A percentile compares a stretch with the other conserved stretches of the same genome.
These are phyloP conservation scores for Aspergillus nomiae DNA, from an alignment of 2,329 filamentous ascomycete species.

Conservation along the genomic window DNA sequence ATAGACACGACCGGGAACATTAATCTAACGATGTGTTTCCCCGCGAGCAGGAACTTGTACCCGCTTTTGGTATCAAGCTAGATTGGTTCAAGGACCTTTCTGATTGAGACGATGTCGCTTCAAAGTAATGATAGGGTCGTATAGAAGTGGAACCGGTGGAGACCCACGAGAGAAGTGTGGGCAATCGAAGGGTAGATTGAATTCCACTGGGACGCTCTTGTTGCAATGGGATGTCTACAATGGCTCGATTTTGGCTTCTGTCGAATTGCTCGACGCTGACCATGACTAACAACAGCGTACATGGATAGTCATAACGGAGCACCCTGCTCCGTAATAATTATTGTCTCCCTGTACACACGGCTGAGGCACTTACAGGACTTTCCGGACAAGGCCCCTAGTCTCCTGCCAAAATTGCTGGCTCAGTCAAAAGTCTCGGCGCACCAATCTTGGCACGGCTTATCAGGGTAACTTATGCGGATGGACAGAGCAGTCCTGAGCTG, in stretches of 20 bases:
- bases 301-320: not conserved
- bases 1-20: not conserved
- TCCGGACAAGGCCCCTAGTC: not conserved
- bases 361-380: not conserved
- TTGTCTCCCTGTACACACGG: not conserved
- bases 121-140: not conserved
- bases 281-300: not conserved
- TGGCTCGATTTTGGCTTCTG: not conserved
- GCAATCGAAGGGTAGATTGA: not conserved
- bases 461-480: not conserved
- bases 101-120: not conserved
- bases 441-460: slow-evolving; percentile 1
- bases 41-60: not conserved
- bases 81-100: not conserved
- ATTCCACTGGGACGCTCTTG: not conserved
- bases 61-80: too few relatives aligned
- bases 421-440: slow-evolving; percentile 6
- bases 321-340: slow-evolving; percentile 1
- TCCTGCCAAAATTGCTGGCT: not conserved
- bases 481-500: not conserved
- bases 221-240: not conserved
- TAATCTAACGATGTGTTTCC: not conserved
- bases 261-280: not conserved
- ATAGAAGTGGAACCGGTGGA: not conserved
- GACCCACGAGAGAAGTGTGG: not conserved